phyloP scores from a whole-genome alignment of 345 rosid genomes.

The Carallia pectinifolia region DNA sequence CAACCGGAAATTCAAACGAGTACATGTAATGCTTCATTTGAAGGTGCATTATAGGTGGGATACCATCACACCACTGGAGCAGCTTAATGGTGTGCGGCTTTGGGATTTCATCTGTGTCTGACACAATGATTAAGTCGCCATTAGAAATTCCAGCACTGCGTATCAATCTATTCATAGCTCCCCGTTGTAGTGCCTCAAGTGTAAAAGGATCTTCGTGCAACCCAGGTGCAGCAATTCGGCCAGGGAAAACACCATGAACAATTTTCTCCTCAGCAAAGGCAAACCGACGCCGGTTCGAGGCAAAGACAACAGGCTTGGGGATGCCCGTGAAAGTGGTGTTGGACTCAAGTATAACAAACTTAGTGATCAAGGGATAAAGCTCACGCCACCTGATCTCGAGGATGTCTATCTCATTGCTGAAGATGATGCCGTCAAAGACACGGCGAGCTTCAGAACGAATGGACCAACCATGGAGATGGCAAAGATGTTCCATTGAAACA shows the following conservation, averaged over 20 bases:
- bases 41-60: conserved; percentile 65
- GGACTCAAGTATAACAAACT: conserved; percentile 77
- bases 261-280: conserved; percentile 63
- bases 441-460: conserved; percentile 54
- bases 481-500: conserved; percentile 76
- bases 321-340: conserved; percentile 92
- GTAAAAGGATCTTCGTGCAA: conserved; percentile 57
- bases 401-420: conserved; percentile 84
- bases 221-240: conserved; percentile 38
- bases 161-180: conserved; percentile 64
- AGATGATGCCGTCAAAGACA: conserved; percentile 71
- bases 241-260: conserved; percentile 59
- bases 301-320: conserved; percentile 67
- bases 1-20: conserved; percentile 88
- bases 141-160: conserved; percentile 52
- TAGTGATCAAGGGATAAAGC: conserved; percentile 60
- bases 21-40: conserved; percentile 81
- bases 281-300: conserved; percentile 47
- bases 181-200: conserved; percentile 60
- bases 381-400: conserved; percentile 85
- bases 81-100: conserved; percentile 75
- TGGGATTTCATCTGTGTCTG: conserved; percentile 86
- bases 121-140: conserved; percentile 74
- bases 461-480: conserved; percentile 87
- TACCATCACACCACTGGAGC: conserved; percentile 78